Evolutionary conservation across 2,329 filamentous ascomycete species (phyloP), one percentile per base, ranked within the genome.

Genomic region (Penicillium digitatum): DNA sequence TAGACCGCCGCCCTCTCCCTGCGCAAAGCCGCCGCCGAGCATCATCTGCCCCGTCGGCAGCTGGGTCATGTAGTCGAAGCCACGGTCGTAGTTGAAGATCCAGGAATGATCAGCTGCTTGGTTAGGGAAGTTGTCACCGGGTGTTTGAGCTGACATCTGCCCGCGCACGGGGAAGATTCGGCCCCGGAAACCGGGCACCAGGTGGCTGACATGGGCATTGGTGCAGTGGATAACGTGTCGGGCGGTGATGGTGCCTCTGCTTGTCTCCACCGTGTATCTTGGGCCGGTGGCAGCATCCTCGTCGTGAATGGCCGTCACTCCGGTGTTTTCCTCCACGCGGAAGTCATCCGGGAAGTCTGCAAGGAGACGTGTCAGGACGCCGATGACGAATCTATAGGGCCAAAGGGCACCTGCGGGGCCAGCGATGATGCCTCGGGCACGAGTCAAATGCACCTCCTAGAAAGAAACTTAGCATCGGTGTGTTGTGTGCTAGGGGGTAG

Each of bases 211-310:
- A 58, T 80, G 80, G 5, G 73, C 81, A 57, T 86, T 85, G 1
- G 82, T 86, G 8, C 81, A 80, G 58, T 86, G 81, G 2, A 86
- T 73, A 1, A 87, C 71, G 49, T 85, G 78, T 0, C 72, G 70
- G 8, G 81, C 73, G 3, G 63, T 66, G 32, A 85, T 72, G 0
- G 39, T 59, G 2, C 81, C 81, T 7, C 77, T 70, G 0, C 61
- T 50, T 1, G 82, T 84, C 5, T 71, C 60, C 5, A 85, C 62
- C 1, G 68, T 64, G 61, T 79, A 81, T 14, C 40, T 48, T 3
- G 53, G 46, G 3, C 24, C 3, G 6, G 2, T 14, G 55, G n/a
- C 14, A 0, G 34, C 12, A 3, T 20, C 24, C 0, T 42, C 31
- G 16, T 58, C 37, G 5, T 52, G 24, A 10, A 65, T 52, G 4